Evolutionary conservation across 2,329 filamentous ascomycete species (phyloP), one percentile per base, ranked within the genome.

Genomic region (Colletotrichum musae): DNA sequence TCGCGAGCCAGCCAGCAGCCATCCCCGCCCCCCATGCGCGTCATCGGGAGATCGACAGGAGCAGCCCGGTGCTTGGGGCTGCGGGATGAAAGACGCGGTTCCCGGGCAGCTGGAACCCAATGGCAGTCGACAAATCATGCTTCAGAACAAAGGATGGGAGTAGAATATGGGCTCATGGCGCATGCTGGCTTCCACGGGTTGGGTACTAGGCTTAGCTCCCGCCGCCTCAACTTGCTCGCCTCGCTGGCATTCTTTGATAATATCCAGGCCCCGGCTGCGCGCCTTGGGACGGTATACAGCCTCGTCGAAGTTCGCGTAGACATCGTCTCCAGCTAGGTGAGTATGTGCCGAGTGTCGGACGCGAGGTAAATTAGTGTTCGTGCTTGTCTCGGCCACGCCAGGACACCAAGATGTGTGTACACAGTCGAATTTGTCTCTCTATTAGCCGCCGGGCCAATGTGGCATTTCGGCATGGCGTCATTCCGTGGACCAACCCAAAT

Each of bases 141-240:
- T 5, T n/a, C 12, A 6, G 24, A 13, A 52, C 58, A 51, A 60
- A 60, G 48, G 24, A n/a, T 12, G 12, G 28, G 16, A n/a, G 32
- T n/a, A 36, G 21, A 32, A n/a, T 28, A 52, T 51, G 58, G 47
- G 28, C 18, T 51, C 18, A 60, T 51, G 58, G 45, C 58, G 18
- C n/a, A 26, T 32, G 21, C 47, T 52, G 47, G n/a, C 13, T 13
- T 36, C 32, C 28, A 50, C 24, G 32, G 4, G 6, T 18, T 1
- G 26, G 24, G 21, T 21, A 21, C 50, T 45, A 47, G 21, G 9
- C 50, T 10, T 61, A 61, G 50, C 59, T 62, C 50, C 58, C 58
- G 58, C 32, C 50, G 58, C 58, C 58, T 26, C 15, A 13, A 12
- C n/a, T 60, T 60, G 21, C 36, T 52, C 6, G 12, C 47, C 41